phyloP scores from a whole-genome alignment of 2,329 filamentous ascomycete genomes.

The Neofusicoccum sp. region DNA sequence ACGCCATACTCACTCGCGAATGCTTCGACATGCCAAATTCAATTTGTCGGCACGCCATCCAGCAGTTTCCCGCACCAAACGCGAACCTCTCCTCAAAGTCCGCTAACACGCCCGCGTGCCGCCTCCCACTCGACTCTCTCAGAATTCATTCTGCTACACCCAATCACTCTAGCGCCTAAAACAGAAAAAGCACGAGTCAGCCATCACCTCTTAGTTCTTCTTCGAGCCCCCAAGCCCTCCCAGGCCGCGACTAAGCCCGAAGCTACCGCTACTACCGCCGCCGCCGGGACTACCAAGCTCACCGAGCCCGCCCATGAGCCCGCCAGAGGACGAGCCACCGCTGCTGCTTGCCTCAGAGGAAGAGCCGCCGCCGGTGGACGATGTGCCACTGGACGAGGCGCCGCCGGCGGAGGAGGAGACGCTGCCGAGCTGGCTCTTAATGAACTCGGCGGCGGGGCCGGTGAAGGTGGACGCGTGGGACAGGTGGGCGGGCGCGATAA shows the following conservation, averaged over 20 bases:
- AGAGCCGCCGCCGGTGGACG: not conserved
- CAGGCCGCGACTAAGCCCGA: constrained; percentile 36
- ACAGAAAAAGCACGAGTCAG: not conserved
- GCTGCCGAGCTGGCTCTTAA: constrained; percentile 8
- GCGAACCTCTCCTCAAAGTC: no score
- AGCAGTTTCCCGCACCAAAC: no score
- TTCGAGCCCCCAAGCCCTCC: constrained; percentile 26
- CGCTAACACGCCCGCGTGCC: no score
- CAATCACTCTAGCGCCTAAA: no score
- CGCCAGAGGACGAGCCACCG: constrained; percentile 75
- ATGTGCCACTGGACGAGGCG: not conserved
- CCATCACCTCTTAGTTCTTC: not conserved
- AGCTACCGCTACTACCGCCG: constrained; percentile 40
- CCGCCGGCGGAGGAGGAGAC: not conserved
- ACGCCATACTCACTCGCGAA: no score
- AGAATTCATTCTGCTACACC: no score
- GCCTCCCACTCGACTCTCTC: no score
- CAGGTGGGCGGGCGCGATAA: constrained; percentile 12
- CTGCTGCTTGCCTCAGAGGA: constrained; percentile 69
- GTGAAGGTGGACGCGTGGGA: not conserved
- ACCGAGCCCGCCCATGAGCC: constrained; percentile 75
- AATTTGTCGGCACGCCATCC: no score
- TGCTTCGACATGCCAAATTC: no score
- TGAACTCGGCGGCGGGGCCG: constrained; percentile 8
- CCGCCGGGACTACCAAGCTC: constrained; percentile 76